Evolutionary conservation across 352 stramenopile species (phyloP).

Genomic region (Thraustochytrium striatum): DNA sequence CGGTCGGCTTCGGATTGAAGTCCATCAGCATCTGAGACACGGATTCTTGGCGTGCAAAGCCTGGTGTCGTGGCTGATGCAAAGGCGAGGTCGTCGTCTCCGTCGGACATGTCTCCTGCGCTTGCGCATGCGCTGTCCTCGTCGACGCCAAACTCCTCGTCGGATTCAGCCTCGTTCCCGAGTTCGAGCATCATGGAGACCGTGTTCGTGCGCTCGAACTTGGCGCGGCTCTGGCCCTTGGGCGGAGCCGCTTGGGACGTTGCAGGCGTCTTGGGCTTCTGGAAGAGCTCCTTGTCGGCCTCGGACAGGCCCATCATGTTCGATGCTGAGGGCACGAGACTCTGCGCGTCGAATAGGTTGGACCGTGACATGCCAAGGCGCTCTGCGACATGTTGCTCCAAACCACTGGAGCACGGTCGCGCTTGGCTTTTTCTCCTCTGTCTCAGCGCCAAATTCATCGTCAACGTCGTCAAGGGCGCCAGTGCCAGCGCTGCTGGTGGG

Average conservation of each 20-base stretch:
- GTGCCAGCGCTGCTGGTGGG: too few species aligned
- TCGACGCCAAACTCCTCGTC: not conserved
- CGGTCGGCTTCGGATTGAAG: not conserved
- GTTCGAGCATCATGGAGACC: not conserved
- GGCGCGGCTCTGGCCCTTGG: not conserved
- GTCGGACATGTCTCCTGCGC: not conserved
- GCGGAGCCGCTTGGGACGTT: not conserved
- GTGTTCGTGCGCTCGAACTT: not conserved
- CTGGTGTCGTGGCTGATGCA: not conserved
- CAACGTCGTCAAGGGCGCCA: too few species aligned
- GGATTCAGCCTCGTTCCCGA: not conserved
- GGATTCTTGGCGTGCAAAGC: conserved; percentile 27
- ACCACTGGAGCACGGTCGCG: too few species aligned
- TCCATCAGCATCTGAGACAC: conserved; percentile 36
- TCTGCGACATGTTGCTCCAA: not conserved
- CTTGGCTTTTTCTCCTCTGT: not conserved
- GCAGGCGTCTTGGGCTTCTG: not conserved
- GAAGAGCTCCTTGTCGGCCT: not conserved
- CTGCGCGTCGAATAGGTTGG: not conserved
- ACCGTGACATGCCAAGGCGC: not conserved
- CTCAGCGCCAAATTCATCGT: not conserved
- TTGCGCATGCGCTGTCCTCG: not conserved
- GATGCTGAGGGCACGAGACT: not conserved
- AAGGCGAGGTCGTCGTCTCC: conserved; percentile 15
- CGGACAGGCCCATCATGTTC: not conserved